Conservation (phyloP, 176 grass and related monocot species). For the Cenchrus americanus region DNA sequence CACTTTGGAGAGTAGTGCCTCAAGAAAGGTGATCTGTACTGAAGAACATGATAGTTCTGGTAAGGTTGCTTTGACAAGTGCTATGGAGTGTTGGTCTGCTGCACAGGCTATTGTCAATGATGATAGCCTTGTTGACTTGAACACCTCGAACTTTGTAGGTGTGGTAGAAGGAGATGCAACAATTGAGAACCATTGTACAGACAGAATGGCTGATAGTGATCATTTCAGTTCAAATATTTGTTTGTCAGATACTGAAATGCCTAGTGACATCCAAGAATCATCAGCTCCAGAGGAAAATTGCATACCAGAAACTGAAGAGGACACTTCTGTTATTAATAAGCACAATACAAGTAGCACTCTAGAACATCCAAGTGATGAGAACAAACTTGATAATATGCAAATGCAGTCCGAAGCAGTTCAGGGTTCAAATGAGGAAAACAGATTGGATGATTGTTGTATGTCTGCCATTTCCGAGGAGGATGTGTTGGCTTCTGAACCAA, state of each 20-base stretch:
- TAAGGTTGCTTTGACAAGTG: slow-evolving; percentile 47
- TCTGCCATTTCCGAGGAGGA: slow-evolving; percentile 59
- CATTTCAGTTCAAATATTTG: slow-evolving; percentile 39
- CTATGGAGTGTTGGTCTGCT: slow-evolving; percentile 39
- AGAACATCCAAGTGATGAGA: slow-evolving; percentile 41
- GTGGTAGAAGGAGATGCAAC: slow-evolving; percentile 33
- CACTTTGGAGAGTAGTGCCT: slow-evolving; percentile 46
- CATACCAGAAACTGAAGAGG: slow-evolving; percentile 43
- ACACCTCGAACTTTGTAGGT: slow-evolving; percentile 21
- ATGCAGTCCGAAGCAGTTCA: slow-evolving; percentile 50
- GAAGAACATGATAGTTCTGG: slow-evolving; percentile 39
- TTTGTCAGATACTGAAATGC: slow-evolving; percentile 44
- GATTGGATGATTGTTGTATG: slow-evolving; percentile 57
- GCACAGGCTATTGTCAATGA: slow-evolving; percentile 37
- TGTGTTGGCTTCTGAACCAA: slow-evolving; percentile 47
- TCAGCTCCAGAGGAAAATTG: slow-evolving; percentile 36
- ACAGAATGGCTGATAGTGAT: slow-evolving; percentile 43
- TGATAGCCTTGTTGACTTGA: slow-evolving; percentile 44
- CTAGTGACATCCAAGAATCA: slow-evolving; percentile 31
- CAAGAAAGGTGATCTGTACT: slow-evolving; percentile 23
- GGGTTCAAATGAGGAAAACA: slow-evolving; percentile 35
- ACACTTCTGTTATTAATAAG: slow-evolving; percentile 27
- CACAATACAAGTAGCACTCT: slow-evolving; percentile 32
- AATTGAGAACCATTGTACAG: slow-evolving; percentile 28
- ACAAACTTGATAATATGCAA: slow-evolving; percentile 47